Evolutionary conservation across 2,329 filamentous ascomycete species (phyloP).

Genomic region (Pseudocercospora crystallina): DNA sequence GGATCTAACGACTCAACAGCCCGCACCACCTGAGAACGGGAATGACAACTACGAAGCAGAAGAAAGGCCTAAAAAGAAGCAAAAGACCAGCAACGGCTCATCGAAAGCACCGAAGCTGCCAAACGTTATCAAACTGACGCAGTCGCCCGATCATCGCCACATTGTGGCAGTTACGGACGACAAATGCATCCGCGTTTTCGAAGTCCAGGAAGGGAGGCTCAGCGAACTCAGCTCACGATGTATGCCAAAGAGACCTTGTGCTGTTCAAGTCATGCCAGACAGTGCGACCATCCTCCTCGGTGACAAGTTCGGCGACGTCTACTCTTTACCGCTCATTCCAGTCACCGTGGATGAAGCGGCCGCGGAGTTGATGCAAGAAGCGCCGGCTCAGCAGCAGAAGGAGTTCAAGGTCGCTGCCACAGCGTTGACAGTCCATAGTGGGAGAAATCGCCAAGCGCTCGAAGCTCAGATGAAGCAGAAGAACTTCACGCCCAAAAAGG

Average conservation of each 20-base stretch:
- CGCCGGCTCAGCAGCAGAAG: slow-evolving; percentile 25
- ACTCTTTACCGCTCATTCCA: slow-evolving; percentile 72
- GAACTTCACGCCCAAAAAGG: slow-evolving; percentile 45
- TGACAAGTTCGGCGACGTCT: slow-evolving; percentile 98
- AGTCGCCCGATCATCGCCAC: slow-evolving; percentile 64
- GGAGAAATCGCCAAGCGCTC: slow-evolving; percentile 58
- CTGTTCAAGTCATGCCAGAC: slow-evolving; percentile 69
- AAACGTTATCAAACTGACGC: slow-evolving; percentile 67
- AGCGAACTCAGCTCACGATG: slow-evolving; percentile 70
- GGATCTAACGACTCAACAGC: too few relatives aligned
- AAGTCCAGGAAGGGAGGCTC: slow-evolving; percentile 63
- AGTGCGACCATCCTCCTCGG: slow-evolving; percentile 73
- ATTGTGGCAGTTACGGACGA: slow-evolving; percentile 83
- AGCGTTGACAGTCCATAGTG: slow-evolving; percentile 61
- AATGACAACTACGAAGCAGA: background rate
- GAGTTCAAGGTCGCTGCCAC: slow-evolving; percentile 55
- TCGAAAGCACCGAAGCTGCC: slow-evolving; percentile 46
- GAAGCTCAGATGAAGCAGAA: slow-evolving; percentile 56
- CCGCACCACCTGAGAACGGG: too few relatives aligned
- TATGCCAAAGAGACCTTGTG: slow-evolving; percentile 88
- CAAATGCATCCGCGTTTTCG: slow-evolving; percentile 83
- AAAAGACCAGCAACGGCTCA: slow-evolving; percentile 29
- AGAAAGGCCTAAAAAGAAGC: slow-evolving; percentile 33
- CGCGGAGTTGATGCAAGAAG: slow-evolving; percentile 22
- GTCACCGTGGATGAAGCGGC: slow-evolving; percentile 36